phyloP scores from a whole-genome alignment of 352 stramenopile species.

The Phytopythium chamaehyphon region DNA sequence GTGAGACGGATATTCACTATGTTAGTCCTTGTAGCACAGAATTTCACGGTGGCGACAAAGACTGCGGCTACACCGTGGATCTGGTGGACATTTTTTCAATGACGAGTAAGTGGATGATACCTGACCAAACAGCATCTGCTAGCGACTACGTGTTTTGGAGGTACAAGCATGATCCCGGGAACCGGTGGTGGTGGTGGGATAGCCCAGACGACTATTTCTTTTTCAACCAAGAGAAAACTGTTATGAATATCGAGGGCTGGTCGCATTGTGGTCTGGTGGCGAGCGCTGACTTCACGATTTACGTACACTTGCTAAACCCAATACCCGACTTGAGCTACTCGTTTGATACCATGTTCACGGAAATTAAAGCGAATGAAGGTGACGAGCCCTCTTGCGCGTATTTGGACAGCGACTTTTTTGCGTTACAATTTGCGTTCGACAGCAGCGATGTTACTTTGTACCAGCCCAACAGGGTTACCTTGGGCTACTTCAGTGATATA shows the following conservation, averaged over 20 bases:
- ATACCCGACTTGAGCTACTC: conserved; percentile 4
- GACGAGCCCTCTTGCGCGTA: conserved; percentile 12
- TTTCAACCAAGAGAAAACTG: conserved; percentile 17
- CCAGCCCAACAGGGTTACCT: conserved; percentile 5
- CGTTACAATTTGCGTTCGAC: conserved; percentile 15
- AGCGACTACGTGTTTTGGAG: too few relatives aligned
- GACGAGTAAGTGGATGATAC: too few relatives aligned
- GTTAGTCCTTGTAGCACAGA: conserved; percentile 14
- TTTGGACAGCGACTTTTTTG: conserved; percentile 12
- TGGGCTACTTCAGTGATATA: conserved; percentile 18
- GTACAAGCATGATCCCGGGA: too few relatives aligned
- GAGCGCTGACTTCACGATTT: conserved; percentile 20
- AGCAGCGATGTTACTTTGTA: conserved; percentile 4
- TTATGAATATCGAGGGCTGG: conserved; percentile 47
- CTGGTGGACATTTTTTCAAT: too few relatives aligned
- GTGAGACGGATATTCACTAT: conserved; percentile 7
- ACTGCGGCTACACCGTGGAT: neutral
- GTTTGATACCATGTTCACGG: conserved; percentile 12
- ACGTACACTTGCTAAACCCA: conserved; percentile 30
- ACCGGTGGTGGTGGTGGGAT: too few relatives aligned
- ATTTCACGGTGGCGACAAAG: too few relatives aligned
- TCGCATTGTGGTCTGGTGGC: conserved; percentile 37
- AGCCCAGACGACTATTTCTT: conserved; percentile 14
- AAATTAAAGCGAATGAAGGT: conserved; percentile 3
- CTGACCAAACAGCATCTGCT: too few relatives aligned